Conservation (phyloP, 2,329 filamentous ascomycete species). For the Cryphonectria parasitica region DNA sequence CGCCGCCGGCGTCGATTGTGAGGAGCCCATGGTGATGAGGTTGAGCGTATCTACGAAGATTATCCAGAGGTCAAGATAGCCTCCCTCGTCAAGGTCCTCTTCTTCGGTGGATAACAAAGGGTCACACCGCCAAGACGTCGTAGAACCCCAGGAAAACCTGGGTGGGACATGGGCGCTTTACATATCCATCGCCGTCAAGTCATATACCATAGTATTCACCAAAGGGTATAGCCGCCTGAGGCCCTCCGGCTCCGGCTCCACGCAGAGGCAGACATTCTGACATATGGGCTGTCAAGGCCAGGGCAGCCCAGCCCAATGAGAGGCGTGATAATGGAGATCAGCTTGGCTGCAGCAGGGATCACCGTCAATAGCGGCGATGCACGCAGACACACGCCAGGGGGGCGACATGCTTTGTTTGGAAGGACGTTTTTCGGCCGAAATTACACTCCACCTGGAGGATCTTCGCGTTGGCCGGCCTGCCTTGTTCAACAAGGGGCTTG, state of each 20-base stretch:
- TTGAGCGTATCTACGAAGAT: neutral
- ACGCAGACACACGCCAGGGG: constrained; percentile 3
- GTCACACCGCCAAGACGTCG: neutral
- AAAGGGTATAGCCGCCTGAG: neutral
- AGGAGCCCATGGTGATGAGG: constrained; percentile 23
- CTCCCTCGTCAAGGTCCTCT: neutral
- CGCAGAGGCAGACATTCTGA: too few species aligned
- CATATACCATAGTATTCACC: neutral
- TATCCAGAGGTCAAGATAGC: neutral
- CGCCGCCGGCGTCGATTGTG: constrained; percentile 23
- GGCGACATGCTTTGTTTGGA: constrained; percentile 7
- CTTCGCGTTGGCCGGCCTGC: constrained; percentile 9
- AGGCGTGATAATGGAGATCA: neutral
- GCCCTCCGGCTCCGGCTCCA: neutral
- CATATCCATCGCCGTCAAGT: neutral
- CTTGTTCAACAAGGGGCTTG: neutral
- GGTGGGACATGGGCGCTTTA: neutral
- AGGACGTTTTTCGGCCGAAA: constrained; percentile 15
- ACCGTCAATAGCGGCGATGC: constrained; percentile 11
- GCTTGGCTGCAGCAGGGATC: neutral
- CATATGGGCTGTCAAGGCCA: constrained; percentile 3
- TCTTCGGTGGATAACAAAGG: neutral
- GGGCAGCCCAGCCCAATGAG: constrained; percentile 9
- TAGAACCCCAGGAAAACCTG: neutral
- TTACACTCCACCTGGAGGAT: neutral